Evolutionary conservation across 768 basidiomycete species (phyloP).

Genomic region (Auricularia cornea): DNA sequence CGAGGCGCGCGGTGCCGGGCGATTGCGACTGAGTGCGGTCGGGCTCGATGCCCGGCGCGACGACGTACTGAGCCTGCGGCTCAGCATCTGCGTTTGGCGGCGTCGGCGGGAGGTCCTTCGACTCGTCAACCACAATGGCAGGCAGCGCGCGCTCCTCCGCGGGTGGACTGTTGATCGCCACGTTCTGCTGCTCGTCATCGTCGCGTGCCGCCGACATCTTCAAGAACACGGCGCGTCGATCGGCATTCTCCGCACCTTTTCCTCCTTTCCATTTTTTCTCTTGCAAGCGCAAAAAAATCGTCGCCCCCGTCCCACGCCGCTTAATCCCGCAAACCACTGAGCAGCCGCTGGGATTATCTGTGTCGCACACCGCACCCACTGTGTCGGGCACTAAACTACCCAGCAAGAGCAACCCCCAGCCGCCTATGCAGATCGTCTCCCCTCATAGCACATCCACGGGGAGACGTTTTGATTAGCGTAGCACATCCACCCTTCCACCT

Average conservation of each 20-base stretch:
- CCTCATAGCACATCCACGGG: neutral
- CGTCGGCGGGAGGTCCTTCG: neutral
- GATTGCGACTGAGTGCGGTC: neutral
- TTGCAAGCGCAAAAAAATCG: neutral
- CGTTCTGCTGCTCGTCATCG: neutral
- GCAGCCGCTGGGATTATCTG: neutral
- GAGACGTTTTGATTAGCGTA: neutral
- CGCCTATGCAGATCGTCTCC: slow-evolving; percentile 1
- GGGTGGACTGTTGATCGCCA: neutral
- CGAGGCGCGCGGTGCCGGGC: neutral
- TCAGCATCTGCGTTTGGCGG: neutral
- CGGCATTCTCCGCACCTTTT: neutral
- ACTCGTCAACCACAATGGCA: neutral
- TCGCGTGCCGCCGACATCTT: neutral
- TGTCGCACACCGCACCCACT: neutral
- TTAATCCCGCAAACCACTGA: neutral
- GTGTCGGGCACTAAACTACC: slow-evolving; percentile 1
- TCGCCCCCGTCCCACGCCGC: neutral
- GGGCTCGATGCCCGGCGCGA: neutral
- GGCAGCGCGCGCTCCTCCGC: neutral
- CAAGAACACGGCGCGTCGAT: neutral
- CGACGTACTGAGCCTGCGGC: neutral
- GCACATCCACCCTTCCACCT: neutral
- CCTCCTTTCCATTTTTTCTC: neutral
- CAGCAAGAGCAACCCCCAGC: neutral